Evolutionary conservation across 768 basidiomycete species (phyloP), one percentile per base, ranked within the genome.

Genomic region (Trametes gibbosa): DNA sequence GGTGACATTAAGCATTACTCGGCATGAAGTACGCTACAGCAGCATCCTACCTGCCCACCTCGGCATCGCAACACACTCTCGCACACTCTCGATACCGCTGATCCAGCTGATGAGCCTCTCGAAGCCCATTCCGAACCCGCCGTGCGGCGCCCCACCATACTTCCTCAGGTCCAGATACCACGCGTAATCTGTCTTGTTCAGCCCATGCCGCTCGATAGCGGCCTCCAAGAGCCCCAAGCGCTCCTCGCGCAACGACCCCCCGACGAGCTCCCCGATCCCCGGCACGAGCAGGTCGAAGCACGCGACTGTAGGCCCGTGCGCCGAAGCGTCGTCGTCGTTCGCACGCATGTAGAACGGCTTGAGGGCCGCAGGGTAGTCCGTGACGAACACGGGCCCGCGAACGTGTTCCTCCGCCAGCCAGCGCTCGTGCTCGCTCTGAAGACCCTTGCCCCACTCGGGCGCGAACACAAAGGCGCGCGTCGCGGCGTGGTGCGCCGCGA

Each of bases 281-380:
- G 96, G 97, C 5, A 98, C 84, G 52, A 99, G 81, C 17, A 99
- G 79, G 70, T 99, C 97, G 67, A 99, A 97, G 74, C 96, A 98
- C n/a, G 88, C 92, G 3, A 92, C 93, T 0, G 92, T 89, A 61
- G 68, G 63, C 43, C 72, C 73, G 40, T 56, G 50, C 13, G 2
- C 35, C 21, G 27, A 50, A 24, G 2, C 35, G n/a, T 25, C 19
- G n/a, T 7, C 25, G 43, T 71, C 69, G 67, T 92, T 92, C 41
- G 69, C 70, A 35, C 91, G 85, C 97, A 98, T 98, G 75, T 99
- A 99, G 76, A 98, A 98, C 8, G 97, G 95, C 73, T 99, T 99
- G 62, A 92, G 71, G 2, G 69, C 50, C 5, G 78, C 73, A 1
- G 97, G 96, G 69, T 98, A 99, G 70, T 96, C 87, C 14, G 86